These are phyloP conservation scores for Comarum palustre DNA, from an alignment of 306 rosid genomes.

Conservation along the genomic window DNA sequence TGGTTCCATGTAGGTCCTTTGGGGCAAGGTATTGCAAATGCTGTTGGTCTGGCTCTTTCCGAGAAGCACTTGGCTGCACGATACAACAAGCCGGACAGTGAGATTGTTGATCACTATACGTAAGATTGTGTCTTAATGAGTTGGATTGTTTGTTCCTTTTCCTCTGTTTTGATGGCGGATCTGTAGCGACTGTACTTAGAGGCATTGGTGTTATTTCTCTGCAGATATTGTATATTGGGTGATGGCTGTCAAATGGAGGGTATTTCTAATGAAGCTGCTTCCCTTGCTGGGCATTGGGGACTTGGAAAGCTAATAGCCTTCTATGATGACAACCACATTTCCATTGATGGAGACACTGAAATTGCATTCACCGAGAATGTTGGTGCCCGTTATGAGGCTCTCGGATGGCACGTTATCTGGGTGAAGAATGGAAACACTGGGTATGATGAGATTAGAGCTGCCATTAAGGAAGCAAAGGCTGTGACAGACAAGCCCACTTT, in stretches of 20 bases:
- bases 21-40: conserved; percentile 98
- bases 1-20: conserved; percentile 70
- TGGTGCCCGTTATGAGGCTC: conserved; percentile 82
- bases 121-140: conserved; percentile 31
- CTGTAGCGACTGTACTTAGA: conserved; percentile 6
- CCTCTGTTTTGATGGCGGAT: neutral
- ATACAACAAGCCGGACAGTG: conserved; percentile 83
- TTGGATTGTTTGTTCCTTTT: neutral
- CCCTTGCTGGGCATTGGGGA: conserved; percentile 99
- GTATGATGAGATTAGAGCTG: conserved; percentile 92
- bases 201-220: conserved; percentile 18
- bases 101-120: conserved; percentile 96
- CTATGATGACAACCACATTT: conserved; percentile 97
- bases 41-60: conserved; percentile 95
- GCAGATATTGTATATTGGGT: conserved; percentile 73
- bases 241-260: conserved; percentile 99
- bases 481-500: conserved; percentile 84
- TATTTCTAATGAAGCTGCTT: conserved; percentile 78
- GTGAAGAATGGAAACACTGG: conserved; percentile 96
- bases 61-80: conserved; percentile 99
- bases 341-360: conserved; percentile 91
- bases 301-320: conserved; percentile 91
- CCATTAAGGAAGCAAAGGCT: conserved; percentile 91
- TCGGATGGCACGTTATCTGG: conserved; percentile 98
- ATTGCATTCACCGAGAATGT: conserved; percentile 94